Base-by-base conservation (phyloP, 345 rosid genomes). In the Raphanus sativus region DNA sequence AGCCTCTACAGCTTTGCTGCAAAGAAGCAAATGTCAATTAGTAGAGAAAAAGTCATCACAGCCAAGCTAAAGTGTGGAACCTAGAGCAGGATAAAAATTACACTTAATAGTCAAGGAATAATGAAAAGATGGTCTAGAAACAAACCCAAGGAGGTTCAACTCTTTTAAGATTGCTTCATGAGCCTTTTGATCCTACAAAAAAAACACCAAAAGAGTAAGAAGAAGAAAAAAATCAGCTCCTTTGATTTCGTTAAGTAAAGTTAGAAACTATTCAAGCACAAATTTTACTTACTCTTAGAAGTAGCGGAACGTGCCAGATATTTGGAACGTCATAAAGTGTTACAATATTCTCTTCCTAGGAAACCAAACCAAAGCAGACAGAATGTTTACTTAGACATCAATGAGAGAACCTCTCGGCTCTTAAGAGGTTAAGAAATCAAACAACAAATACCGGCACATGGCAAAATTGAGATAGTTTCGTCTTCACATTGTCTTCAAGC, bases 301-400 rank as follows among this genome's bases (percentile, higher is more conserved):
- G 87, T 65, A 92, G 75, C 16, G 99, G 99, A 81, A 95, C 86
- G 36, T 92, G 96, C 98, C 99, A 95, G 59, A 95, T 95, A 79
- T 95, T 92, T 36, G 98, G 85, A 62, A 95, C 98, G 65, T 95
- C 99, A 70, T 87, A 83, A 48, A 95, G 85, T 40, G 96, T 89
- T 74, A 95, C 73, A 16, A 95, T 91, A 75, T 91, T 91, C 75
- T 84, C 91, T 56, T 70, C 96, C 99, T 95, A 86, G 0, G 77
- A 81, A 80, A 58, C 52, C 24, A 75, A 17, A 74, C 40, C 30
- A 74, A 74, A 54, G 81, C 30, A 80, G 55, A 33, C 36, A 61
- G 10, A 48, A 28, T 4, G 15, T 65, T 64, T 61, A 45, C 50
- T 66, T 1, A 48, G 25, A 40, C 28, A 33, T 30, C 2, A 25